These are phyloP conservation scores for Saxophila tyrrhenica DNA, from an alignment of 495 filamentous ascomycete genomes.

Conservation along the genomic window DNA sequence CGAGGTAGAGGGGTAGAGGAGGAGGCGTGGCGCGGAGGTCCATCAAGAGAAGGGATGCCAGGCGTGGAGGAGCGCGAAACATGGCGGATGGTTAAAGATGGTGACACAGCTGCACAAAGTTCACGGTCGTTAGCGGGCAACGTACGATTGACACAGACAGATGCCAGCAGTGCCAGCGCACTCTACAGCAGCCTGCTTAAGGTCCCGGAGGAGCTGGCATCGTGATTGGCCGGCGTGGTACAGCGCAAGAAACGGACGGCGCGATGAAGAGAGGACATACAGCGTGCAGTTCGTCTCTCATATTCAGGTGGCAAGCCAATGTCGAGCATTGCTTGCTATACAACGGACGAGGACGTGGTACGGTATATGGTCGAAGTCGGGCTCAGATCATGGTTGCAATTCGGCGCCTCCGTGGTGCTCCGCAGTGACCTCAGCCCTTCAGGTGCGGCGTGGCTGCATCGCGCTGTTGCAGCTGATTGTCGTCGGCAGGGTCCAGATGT, in stretches of 20 bases:
- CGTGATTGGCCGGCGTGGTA: constrained; percentile 5
- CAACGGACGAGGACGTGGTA: not conserved
- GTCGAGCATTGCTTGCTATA: constrained; percentile 7
- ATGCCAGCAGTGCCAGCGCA: constrained; percentile 18
- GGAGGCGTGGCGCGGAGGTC: not conserved
- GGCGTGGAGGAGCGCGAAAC: constrained; percentile 13
- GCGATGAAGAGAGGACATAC: constrained; percentile 5
- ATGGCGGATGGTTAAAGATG: constrained; percentile 7
- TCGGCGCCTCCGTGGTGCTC: not conserved
- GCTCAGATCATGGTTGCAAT: not conserved
- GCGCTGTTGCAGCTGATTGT: not conserved
- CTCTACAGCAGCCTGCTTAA: constrained; percentile 5
- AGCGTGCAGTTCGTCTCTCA: constrained; percentile 1
- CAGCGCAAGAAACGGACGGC: not conserved
- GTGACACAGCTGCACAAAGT: constrained; percentile 16
- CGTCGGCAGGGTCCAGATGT: not conserved
- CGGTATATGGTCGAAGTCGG: not conserved
- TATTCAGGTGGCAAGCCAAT: constrained; percentile 1
- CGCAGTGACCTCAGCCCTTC: not conserved
- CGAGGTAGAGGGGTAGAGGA: not conserved
- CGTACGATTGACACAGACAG: constrained; percentile 13
- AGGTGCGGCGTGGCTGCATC: not conserved
- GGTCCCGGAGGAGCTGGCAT: not conserved
- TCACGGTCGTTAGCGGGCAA: constrained; percentile 16
- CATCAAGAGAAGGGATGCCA: constrained; percentile 3